Conservation (phyloP, 2,329 filamentous ascomycete genomes). For the Arthrinium puccinioides region DNA sequence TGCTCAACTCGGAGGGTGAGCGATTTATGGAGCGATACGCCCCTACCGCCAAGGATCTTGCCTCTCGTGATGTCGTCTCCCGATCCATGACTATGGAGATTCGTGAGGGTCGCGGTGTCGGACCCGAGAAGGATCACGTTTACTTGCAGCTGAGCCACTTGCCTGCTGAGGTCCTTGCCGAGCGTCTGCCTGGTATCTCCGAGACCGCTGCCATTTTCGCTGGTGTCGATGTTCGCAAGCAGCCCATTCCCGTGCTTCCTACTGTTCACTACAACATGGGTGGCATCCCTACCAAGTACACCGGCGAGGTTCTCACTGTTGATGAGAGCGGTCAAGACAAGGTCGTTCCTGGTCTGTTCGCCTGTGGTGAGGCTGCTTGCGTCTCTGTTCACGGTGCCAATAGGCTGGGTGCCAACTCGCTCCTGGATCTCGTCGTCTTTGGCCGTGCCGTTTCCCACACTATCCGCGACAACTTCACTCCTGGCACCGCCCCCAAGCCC, state of each 20-base stretch:
- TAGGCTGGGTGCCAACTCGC: conserved; percentile 94
- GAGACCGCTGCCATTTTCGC: conserved; percentile 97
- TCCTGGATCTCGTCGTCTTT: conserved; percentile 95
- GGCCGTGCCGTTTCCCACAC: conserved; percentile 96
- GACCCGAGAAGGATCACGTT: conserved; percentile 96
- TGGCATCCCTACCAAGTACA: conserved; percentile 96
- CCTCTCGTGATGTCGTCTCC: conserved; percentile 91
- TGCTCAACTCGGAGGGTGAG: conserved; percentile 96
- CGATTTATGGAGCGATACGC: conserved; percentile 99
- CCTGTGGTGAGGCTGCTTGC: conserved; percentile 93
- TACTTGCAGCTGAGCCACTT: conserved; percentile 96
- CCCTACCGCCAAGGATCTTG: conserved; percentile 95
- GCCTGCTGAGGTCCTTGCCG: conserved; percentile 83
- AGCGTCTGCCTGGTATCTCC: conserved; percentile 96
- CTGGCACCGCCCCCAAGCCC: conserved; percentile 72
- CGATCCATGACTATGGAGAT: conserved; percentile 99
- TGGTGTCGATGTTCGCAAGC: conserved; percentile 93
- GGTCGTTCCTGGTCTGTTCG: conserved; percentile 90
- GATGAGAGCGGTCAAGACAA: conserved; percentile 83
- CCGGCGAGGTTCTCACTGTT: conserved; percentile 86
- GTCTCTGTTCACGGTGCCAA: conserved; percentile 98
- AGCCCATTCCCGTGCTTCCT: conserved; percentile 91
- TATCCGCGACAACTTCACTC: conserved; percentile 88
- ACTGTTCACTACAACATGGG: conserved; percentile 99
- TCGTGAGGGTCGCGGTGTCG: conserved; percentile 92